A percentile compares a stretch with the other conserved stretches of the same genome.
Evolutionary conservation across 495 filamentous ascomycete genomes (phyloP).

Genomic region (Mytilinidion resinicola): DNA sequence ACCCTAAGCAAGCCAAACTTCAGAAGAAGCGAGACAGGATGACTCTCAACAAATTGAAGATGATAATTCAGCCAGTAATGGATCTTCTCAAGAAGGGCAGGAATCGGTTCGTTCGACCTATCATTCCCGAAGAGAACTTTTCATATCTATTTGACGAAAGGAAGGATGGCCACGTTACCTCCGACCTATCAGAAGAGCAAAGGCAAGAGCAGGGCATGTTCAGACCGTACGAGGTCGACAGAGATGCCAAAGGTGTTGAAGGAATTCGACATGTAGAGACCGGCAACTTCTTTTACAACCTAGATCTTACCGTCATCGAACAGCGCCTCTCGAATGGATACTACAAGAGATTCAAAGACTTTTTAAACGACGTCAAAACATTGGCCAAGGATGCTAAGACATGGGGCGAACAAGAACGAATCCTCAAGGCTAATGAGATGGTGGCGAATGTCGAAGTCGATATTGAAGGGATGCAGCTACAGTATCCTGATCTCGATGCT

Average conservation of each 20-base stretch:
- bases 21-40: conserved; percentile 76
- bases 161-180: conserved; percentile 70
- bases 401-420: conserved; percentile 64
- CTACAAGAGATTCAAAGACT: conserved; percentile 83
- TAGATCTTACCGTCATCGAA: conserved; percentile 90
- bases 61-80: conserved; percentile 86
- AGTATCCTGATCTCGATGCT: conserved; percentile 55
- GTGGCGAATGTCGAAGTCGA: conserved; percentile 89
- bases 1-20: conserved; percentile 64
- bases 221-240: conserved; percentile 68
- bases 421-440: conserved; percentile 82
- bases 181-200: conserved; percentile 61
- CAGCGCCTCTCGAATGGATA: conserved; percentile 90
- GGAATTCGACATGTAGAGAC: conserved; percentile 63
- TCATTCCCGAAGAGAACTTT: conserved; percentile 66
- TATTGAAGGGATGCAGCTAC: conserved; percentile 59
- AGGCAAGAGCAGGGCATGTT: conserved; percentile 44
- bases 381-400: conserved; percentile 76
- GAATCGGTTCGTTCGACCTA: conserved; percentile 72
- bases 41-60: conserved; percentile 75
- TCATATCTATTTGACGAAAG: conserved; percentile 75
- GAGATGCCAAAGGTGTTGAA: conserved; percentile 66
- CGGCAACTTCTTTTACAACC: conserved; percentile 85
- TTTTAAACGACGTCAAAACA: conserved; percentile 74
- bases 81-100: conserved; percentile 83